phyloP scores from a whole-genome alignment of 352 stramenopile species.

The Peronospora destructor region DNA sequence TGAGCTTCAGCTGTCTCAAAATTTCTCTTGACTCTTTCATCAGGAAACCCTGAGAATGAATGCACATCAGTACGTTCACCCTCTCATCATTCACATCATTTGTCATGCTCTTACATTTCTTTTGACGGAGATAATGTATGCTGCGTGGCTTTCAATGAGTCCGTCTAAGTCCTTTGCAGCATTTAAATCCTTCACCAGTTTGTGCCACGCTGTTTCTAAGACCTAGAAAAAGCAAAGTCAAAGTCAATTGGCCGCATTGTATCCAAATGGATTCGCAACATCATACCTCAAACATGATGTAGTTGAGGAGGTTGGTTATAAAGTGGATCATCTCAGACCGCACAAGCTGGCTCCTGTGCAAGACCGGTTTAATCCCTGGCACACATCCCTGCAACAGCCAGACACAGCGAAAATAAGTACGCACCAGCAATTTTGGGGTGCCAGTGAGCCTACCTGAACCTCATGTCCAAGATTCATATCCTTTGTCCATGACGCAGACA shows the following conservation, averaged over 20 bases:
- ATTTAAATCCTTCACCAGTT: slow-evolving; percentile 86
- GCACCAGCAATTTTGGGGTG: not conserved
- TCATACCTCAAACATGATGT: slow-evolving; percentile 96
- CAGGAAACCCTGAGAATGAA: slow-evolving; percentile 65
- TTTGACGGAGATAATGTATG: slow-evolving; percentile 90
- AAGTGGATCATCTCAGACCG: slow-evolving; percentile 98
- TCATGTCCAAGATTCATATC: slow-evolving; percentile 94
- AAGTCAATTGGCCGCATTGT: not conserved
- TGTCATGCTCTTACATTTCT: slow-evolving; percentile 51
- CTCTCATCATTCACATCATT: not conserved
- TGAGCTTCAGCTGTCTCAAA: slow-evolving; percentile 69
- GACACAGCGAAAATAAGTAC: slow-evolving; percentile 5
- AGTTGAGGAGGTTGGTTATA: slow-evolving; percentile 95
- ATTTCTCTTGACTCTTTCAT: slow-evolving; percentile 65
- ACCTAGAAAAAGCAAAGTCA: slow-evolving; percentile 38
- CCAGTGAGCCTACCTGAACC: slow-evolving; percentile 51
- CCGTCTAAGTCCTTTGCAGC: slow-evolving; percentile 91
- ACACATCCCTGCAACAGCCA: slow-evolving; percentile 43
- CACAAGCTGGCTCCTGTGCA: slow-evolving; percentile 92
- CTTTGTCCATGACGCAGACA: slow-evolving; percentile 95
- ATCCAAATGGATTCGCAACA: not conserved
- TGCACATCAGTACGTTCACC: not conserved
- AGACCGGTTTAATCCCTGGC: slow-evolving; percentile 48
- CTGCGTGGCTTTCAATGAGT: slow-evolving; percentile 92
- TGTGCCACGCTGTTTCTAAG: slow-evolving; percentile 91